Evolutionary conservation across 2,329 filamentous ascomycete genomes (phyloP).

Genomic region (Aureobasidium sp.): DNA sequence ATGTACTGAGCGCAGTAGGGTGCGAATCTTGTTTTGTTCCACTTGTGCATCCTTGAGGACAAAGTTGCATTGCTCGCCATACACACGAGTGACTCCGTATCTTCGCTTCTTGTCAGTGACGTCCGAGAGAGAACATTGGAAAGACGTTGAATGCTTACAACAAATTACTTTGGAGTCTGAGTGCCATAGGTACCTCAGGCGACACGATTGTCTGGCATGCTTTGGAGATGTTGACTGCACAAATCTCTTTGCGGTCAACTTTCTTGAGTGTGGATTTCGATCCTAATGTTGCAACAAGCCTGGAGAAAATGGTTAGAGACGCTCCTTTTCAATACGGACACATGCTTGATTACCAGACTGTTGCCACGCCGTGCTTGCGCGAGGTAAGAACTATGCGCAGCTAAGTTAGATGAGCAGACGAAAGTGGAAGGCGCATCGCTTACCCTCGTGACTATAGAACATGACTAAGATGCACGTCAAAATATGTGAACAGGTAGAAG

Average conservation of each 20-base stretch:
- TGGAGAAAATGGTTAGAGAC: constrained; percentile 32
- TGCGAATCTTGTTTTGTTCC: constrained; percentile 63
- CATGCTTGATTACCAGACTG: constrained; percentile 66
- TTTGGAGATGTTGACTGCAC: constrained; percentile 76
- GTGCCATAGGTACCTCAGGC: constrained; percentile 76
- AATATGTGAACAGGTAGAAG: neutral
- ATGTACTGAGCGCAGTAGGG: constrained; percentile 52
- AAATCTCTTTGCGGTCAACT: constrained; percentile 76
- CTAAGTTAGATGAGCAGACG: neutral
- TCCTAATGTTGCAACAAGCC: constrained; percentile 86
- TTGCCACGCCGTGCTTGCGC: constrained; percentile 84
- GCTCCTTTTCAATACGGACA: neutral
- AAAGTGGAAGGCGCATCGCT: constrained; percentile 23
- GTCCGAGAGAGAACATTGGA: neutral
- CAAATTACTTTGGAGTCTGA: constrained; percentile 82
- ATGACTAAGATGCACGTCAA: constrained; percentile 40
- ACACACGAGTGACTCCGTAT: constrained; percentile 77
- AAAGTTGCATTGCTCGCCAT: constrained; percentile 78
- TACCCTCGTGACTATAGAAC: constrained; percentile 96
- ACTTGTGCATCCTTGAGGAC: constrained; percentile 72
- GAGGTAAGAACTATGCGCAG: constrained; percentile 60
- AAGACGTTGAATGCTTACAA: constrained; percentile 46
- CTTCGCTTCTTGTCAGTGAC: constrained; percentile 27
- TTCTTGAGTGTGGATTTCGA: constrained; percentile 61
- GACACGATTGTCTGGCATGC: constrained; percentile 84